Percentiles rank a stretch among this genome's conserved stretches.
These are phyloP conservation scores for Pyricularia grisea DNA, from an alignment of 2,329 filamentous ascomycete genomes.

Conservation along the genomic window DNA sequence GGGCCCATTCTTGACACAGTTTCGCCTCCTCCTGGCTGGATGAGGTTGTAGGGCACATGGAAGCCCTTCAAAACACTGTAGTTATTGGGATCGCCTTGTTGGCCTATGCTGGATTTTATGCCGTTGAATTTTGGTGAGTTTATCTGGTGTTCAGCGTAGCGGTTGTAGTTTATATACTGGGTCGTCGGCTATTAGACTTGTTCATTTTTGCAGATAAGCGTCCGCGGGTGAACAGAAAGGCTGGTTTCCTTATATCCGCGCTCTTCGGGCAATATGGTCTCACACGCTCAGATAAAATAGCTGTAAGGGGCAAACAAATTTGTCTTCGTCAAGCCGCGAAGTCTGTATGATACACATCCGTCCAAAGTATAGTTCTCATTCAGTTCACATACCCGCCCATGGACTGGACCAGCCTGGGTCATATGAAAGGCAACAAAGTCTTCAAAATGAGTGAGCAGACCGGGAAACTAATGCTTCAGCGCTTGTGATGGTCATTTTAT, in stretches of 20 bases:
- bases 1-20: slow-evolving; percentile 41
- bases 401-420: slow-evolving; percentile 15
- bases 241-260: slow-evolving; percentile 23
- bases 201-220: no score
- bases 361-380: background rate
- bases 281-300: slow-evolving; percentile 20
- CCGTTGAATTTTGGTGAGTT: slow-evolving; percentile 46
- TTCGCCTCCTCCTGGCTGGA: slow-evolving; percentile 41
- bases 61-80: slow-evolving; percentile 12
- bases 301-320: slow-evolving; percentile 20
- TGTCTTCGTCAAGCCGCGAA: background rate
- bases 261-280: slow-evolving; percentile 23
- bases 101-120: slow-evolving; percentile 37
- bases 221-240: slow-evolving; percentile 11
- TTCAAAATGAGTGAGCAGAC: slow-evolving; percentile 18
- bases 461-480: slow-evolving; percentile 14
- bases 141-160: slow-evolving; percentile 33
- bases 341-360: no score
- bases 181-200: no score
- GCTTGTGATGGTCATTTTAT: slow-evolving; percentile 16
- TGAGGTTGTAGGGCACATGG: slow-evolving; percentile 18
- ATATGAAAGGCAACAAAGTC: slow-evolving; percentile 24
- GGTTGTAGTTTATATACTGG: slow-evolving; percentile 43
- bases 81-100: slow-evolving; percentile 27
- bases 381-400: slow-evolving; percentile 8